phyloP scores from a whole-genome alignment of 2,329 filamentous ascomycete species.

The Neopestalotiopsis rosae region DNA sequence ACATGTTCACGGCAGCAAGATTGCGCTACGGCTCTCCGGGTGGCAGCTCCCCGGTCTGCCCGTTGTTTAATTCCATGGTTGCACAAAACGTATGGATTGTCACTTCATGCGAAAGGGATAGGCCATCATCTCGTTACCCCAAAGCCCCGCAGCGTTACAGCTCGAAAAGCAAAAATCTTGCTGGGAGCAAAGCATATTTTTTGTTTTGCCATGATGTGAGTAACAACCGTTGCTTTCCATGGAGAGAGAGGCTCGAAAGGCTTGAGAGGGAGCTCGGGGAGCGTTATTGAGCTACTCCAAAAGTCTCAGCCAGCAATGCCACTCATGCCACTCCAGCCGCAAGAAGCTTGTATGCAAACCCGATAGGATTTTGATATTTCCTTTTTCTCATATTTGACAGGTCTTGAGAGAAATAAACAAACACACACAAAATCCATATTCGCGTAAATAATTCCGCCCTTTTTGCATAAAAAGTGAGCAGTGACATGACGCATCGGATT shows the following conservation, averaged over 20 bases:
- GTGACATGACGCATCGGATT: background rate
- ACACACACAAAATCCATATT: background rate
- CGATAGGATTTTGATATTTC: background rate
- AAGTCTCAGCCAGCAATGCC: background rate
- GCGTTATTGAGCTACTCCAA: conserved; percentile 1
- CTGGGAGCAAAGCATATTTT: background rate
- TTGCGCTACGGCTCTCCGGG: background rate
- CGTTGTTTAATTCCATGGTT: background rate
- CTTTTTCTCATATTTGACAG: background rate
- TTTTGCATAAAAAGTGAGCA: background rate
- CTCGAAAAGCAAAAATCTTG: background rate
- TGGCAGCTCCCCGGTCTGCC: background rate
- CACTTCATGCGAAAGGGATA: background rate
- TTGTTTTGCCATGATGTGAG: background rate
- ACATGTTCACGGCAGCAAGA: background rate
- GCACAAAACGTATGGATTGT: background rate
- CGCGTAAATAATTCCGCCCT: background rate
- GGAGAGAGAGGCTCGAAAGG: background rate
- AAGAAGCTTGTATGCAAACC: background rate
- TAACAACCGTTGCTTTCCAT: background rate
- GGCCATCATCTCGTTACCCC: background rate
- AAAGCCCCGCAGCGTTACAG: too few relatives aligned
- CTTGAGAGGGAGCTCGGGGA: background rate
- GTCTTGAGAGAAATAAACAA: background rate
- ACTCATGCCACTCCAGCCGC: conserved; percentile 1